Conservation (phyloP, 2,329 filamentous ascomycete species). For the Tolypocladium sp. region DNA sequence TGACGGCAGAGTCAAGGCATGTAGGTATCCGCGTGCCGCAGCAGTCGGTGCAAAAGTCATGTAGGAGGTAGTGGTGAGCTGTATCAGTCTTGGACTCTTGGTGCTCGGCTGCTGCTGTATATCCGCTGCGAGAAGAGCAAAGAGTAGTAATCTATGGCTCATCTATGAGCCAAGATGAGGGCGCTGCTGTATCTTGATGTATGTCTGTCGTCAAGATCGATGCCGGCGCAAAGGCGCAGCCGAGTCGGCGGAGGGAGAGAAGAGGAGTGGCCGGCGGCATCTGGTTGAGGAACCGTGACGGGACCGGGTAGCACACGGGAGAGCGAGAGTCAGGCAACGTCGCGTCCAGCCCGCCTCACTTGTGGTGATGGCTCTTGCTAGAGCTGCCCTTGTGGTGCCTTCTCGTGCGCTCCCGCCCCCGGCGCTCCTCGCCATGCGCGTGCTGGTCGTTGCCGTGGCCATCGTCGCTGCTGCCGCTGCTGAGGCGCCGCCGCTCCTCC, state of each 20-base stretch:
- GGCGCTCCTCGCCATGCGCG: slow-evolving; percentile 14
- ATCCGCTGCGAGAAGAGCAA: not conserved
- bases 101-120: not conserved
- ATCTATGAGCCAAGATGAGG: not conserved
- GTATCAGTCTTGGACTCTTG: not conserved
- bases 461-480: slow-evolving; percentile 25
- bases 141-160: not conserved
- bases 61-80: not conserved
- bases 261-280: not conserved
- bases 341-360: slow-evolving; percentile 9
- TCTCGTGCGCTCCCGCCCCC: slow-evolving; percentile 13
- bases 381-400: slow-evolving; percentile 9
- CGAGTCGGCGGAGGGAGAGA: too few relatives aligned
- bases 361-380: slow-evolving; percentile 13
- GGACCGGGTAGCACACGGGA: too few relatives aligned
- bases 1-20: not conserved
- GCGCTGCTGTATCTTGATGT: not conserved
- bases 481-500: slow-evolving; percentile 31
- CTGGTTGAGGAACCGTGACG: not conserved
- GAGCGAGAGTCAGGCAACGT: not conserved
- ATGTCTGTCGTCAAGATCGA: not conserved
- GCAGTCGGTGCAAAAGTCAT: not conserved
- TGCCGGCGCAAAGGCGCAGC: not conserved
- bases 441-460: slow-evolving; percentile 18
- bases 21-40: too few relatives aligned